phyloP scores from a whole-genome alignment of 108 stramenopile genomes.

The Cyclostephanos tholiformis region DNA sequence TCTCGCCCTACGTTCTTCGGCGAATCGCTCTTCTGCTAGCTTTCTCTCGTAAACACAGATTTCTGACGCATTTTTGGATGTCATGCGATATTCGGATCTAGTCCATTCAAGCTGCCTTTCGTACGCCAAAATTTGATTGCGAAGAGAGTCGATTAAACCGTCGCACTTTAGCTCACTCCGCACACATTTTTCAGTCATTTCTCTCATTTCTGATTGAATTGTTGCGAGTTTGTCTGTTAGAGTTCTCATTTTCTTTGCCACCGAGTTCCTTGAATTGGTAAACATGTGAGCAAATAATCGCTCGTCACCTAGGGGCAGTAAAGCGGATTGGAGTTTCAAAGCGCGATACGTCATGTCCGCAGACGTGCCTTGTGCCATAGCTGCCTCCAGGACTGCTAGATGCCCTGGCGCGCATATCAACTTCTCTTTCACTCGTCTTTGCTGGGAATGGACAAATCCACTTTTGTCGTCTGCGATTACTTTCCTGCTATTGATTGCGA shows the following conservation, averaged over 20 bases:
- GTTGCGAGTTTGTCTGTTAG: conserved; percentile 22
- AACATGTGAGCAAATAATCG: conserved; percentile 28
- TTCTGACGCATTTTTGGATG: conserved; percentile 17
- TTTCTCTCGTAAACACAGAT: conserved; percentile 38
- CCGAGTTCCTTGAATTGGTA: conserved; percentile 20
- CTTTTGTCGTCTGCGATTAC: background rate
- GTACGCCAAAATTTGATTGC: conserved; percentile 33
- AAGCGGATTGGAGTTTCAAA: conserved; percentile 35
- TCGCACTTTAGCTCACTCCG: conserved; percentile 27
- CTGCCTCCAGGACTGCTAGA: conserved; percentile 20
- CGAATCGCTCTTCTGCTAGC: conserved; percentile 31
- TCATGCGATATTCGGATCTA: conserved; percentile 27
- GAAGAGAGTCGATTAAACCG: conserved; percentile 21
- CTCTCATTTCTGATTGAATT: conserved; percentile 11
- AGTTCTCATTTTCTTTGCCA: conserved; percentile 9
- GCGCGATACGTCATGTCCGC: conserved; percentile 47
- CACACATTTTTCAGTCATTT: conserved; percentile 11
- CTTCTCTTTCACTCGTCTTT: conserved; percentile 15
- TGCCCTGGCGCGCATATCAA: background rate
- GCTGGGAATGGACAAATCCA: conserved; percentile 3
- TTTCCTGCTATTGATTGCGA: conserved; percentile 11
- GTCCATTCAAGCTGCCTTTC: conserved; percentile 38
- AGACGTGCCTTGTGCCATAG: conserved; percentile 42
- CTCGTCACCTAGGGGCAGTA: conserved; percentile 17
- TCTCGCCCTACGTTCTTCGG: conserved; percentile 26